Conservation (phyloP, 352 stramenopile species). For the Aphanomyces astaci region DNA sequence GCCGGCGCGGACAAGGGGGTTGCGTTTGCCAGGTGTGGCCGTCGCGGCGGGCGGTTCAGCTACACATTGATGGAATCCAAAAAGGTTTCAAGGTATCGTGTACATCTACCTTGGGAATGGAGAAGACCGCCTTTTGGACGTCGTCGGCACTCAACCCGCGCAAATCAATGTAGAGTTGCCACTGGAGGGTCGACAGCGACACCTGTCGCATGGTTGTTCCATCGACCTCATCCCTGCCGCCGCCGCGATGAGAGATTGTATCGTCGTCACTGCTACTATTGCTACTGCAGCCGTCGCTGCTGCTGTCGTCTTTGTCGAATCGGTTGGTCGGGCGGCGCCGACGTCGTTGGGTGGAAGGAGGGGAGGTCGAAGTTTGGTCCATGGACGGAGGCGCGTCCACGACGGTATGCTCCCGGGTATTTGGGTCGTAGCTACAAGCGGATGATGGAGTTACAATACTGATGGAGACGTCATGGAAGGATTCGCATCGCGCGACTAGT, state of each 20-base stretch:
- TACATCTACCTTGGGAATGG: conserved; percentile 52
- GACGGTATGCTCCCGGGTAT: neutral
- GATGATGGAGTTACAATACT: no score
- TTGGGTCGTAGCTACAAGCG: neutral
- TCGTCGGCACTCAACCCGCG: conserved; percentile 46
- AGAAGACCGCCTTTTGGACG: conserved; percentile 54
- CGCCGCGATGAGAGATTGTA: neutral
- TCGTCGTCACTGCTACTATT: neutral
- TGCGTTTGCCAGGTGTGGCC: neutral
- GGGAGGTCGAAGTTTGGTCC: neutral
- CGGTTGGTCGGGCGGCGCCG: neutral
- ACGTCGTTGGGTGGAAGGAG: neutral
- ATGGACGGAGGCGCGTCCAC: neutral
- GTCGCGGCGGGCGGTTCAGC: neutral
- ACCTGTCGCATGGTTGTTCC: neutral
- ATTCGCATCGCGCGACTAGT: neutral
- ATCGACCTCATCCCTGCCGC: neutral
- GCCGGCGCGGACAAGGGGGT: neutral
- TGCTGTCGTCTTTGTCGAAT: neutral
- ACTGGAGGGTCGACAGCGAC: conserved; percentile 24
- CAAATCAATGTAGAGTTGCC: conserved; percentile 65
- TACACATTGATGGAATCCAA: no score
- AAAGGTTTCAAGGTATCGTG: no score
- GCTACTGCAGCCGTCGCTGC: neutral
- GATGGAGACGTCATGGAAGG: neutral